Percentiles rank a stretch among this genome's conserved stretches.
phyloP scores from a whole-genome alignment of 2,329 filamentous ascomycete species.

The Arthrinium phaeospermum region DNA sequence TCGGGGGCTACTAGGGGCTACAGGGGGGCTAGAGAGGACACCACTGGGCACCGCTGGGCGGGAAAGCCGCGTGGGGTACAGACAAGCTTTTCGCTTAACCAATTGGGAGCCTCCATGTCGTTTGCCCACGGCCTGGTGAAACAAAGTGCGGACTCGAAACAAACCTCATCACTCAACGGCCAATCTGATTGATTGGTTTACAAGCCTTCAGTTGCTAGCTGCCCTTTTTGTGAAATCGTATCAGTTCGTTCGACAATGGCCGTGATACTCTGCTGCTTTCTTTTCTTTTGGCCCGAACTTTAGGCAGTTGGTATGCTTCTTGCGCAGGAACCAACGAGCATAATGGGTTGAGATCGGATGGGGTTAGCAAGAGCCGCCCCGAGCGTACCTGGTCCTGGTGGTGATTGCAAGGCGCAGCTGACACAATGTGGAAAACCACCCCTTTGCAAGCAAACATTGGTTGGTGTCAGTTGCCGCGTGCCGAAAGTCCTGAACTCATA shows the following conservation, averaged over 20 bases:
- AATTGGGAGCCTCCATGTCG: neutral
- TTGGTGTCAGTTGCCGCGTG: neutral
- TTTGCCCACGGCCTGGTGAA: constrained; percentile 7
- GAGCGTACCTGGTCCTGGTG: neutral
- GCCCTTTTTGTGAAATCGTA: neutral
- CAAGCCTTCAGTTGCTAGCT: neutral
- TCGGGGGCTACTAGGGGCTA: neutral
- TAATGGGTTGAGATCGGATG: neutral
- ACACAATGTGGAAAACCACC: neutral
- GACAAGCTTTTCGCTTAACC: constrained; percentile 15
- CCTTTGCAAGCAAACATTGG: neutral
- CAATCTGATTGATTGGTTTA: neutral
- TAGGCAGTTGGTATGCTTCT: neutral
- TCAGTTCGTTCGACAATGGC: neutral
- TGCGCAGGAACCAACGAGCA: constrained; percentile 5
- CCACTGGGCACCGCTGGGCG: neutral
- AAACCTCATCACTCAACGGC: constrained; percentile 7
- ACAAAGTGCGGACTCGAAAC: constrained; percentile 14
- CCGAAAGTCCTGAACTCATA: neutral
- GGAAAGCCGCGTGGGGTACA: constrained; percentile 5
- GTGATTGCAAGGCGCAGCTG: constrained; percentile 7
- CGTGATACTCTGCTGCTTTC: neutral
- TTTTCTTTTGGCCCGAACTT: neutral
- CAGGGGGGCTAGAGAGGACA: neutral
- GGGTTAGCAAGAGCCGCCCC: neutral